Conservation (phyloP, 768 basidiomycete species). For the Calvatia gigantea region DNA sequence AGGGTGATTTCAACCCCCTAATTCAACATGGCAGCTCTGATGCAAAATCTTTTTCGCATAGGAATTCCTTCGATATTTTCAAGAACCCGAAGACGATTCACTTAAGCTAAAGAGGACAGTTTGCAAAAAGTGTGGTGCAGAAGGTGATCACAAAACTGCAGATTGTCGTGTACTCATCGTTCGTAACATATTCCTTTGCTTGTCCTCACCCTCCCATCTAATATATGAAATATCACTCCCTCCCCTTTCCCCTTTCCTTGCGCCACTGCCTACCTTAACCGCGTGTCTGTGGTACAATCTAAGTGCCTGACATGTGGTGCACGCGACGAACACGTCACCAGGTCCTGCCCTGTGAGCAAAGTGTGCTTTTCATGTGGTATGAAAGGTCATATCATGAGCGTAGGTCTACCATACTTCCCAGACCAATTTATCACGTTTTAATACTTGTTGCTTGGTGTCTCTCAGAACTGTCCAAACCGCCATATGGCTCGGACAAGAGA, state of each 20-base stretch:
- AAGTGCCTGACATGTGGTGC: conserved; percentile 83
- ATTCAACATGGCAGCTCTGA: not conserved
- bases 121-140: conserved; percentile 77
- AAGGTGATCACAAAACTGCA: conserved; percentile 63
- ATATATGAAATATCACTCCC: not conserved
- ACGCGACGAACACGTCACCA: conserved; percentile 73
- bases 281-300: not conserved
- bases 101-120: conserved; percentile 45
- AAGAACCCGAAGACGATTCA: conserved; percentile 39
- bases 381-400: conserved; percentile 77
- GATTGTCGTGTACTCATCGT: conserved; percentile 76
- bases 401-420: conserved; percentile 24
- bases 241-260: not conserved
- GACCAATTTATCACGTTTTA: not conserved
- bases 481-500: conserved; percentile 20
- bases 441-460: conserved; percentile 5
- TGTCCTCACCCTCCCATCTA: not conserved
- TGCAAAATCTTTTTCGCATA: conserved; percentile 18
- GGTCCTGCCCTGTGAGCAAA: conserved; percentile 78
- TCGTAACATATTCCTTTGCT: conserved; percentile 24
- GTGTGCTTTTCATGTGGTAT: conserved; percentile 78
- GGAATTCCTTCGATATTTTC: conserved; percentile 67
- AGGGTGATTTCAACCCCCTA: conserved; percentile 29
- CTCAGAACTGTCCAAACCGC: conserved; percentile 72
- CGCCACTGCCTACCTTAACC: not conserved